These are phyloP conservation scores for Tolypocladium tundrense DNA, from an alignment of 2,329 filamentous ascomycete genomes.

Conservation along the genomic window DNA sequence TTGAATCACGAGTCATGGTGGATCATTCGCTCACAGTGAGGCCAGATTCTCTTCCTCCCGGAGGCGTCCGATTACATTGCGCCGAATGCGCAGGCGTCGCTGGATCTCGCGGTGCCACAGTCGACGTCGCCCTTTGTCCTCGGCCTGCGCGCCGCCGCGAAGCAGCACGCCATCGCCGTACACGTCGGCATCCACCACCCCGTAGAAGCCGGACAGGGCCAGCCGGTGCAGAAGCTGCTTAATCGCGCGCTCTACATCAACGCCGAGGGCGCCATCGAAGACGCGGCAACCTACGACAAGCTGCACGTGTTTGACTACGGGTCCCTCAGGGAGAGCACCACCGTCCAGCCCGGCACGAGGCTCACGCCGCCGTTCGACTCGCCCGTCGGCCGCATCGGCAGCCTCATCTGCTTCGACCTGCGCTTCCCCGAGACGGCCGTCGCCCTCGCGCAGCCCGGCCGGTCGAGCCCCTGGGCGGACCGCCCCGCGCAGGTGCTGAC, in stretches of 20 bases:
- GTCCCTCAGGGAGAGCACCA: conserved; percentile 37
- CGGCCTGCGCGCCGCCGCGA: conserved; percentile 62
- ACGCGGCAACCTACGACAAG: conserved; percentile 61
- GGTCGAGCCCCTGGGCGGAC: conserved; percentile 17
- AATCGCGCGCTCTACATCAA: conserved; percentile 45
- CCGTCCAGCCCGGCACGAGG: conserved; percentile 55
- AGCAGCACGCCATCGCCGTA: conserved; percentile 54
- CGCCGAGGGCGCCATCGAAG: conserved; percentile 29
- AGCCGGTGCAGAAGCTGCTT: conserved; percentile 23
- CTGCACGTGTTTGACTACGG: conserved; percentile 77
- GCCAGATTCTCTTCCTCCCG: conserved; percentile 73
- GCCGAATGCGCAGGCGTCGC: conserved; percentile 53
- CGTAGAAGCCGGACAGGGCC: conserved; percentile 14
- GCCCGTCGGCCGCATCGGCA: conserved; percentile 62
- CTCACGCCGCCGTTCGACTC: conserved; percentile 65
- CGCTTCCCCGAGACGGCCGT: conserved; percentile 70
- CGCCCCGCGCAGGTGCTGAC: conserved; percentile 61
- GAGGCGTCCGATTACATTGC: conserved; percentile 89
- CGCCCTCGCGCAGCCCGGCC: conserved; percentile 41
- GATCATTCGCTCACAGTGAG: neutral
- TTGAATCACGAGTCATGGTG: no score
- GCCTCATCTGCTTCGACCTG: conserved; percentile 84
- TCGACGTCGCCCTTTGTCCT: conserved; percentile 61
- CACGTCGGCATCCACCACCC: conserved; percentile 85
- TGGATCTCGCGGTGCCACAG: conserved; percentile 60